phyloP scores from a whole-genome alignment of 2,329 filamentous ascomycete species.

The Penicillium rolfsii region DNA sequence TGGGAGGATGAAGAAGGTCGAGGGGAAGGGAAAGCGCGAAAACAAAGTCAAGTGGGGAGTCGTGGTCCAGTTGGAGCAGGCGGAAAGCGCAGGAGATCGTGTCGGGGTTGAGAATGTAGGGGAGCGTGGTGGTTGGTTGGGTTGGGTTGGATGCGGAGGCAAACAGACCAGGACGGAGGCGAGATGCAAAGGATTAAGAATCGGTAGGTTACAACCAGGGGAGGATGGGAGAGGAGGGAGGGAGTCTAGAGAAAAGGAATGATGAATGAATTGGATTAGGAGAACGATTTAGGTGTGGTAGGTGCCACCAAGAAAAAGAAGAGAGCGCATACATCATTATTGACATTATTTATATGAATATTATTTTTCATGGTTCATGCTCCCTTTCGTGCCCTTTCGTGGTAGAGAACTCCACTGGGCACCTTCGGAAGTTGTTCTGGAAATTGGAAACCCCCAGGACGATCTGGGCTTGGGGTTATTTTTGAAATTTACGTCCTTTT shows the following conservation, averaged over 20 bases:
- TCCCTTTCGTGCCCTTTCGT: too few species aligned
- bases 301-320: slow-evolving; percentile 24
- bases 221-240: slow-evolving; percentile 1
- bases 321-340: slow-evolving; percentile 24
- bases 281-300: slow-evolving; percentile 33
- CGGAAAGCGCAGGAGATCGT: slow-evolving; percentile 4
- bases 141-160: too few species aligned
- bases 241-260: slow-evolving; percentile 15
- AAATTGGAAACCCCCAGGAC: slow-evolving; percentile 12
- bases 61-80: slow-evolving; percentile 8
- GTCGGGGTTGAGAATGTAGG: slow-evolving; percentile 7
- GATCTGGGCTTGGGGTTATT: slow-evolving; percentile 3
- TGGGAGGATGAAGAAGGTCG: not conserved
- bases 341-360: slow-evolving; percentile 12
- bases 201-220: not conserved
- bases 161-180: too few species aligned
- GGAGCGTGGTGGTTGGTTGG: not conserved
- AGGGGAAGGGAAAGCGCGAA: slow-evolving; percentile 1
- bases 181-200: not conserved
- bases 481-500: not conserved
- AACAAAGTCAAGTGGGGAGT: slow-evolving; percentile 11
- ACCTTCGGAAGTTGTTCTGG: slow-evolving; percentile 12
- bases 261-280: slow-evolving; percentile 8
- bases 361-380: too few species aligned
- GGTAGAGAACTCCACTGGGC: not conserved